These are phyloP conservation scores for Pyrrhoderma lamaoense DNA, from an alignment of 1,284 basidiomycete genomes.

Conservation along the genomic window DNA sequence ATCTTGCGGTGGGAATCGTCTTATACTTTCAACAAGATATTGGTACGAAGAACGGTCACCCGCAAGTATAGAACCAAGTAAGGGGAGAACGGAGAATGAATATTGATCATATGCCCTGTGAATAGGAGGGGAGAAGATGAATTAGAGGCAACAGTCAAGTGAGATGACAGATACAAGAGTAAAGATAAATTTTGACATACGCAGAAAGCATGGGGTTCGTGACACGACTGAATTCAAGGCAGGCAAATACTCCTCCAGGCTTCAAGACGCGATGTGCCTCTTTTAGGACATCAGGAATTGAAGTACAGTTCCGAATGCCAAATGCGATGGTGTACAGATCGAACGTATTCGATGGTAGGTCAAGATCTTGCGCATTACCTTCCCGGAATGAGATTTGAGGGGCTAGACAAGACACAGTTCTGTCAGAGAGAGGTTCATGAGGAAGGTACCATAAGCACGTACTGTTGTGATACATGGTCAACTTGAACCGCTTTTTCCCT, in stretches of 20 bases:
- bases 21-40: conserved; percentile 97
- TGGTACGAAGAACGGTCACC: conserved; percentile 95
- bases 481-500: conserved; percentile 85
- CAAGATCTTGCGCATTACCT: conserved; percentile 86
- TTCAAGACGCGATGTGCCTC: conserved; percentile 95
- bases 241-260: conserved; percentile 93
- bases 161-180: neutral
- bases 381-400: conserved; percentile 92
- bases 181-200: conserved; percentile 43
- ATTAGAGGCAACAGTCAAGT: conserved; percentile 12
- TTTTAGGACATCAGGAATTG: conserved; percentile 78
- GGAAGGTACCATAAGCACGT: conserved; percentile 29
- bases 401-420: conserved; percentile 43
- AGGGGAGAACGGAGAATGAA: conserved; percentile 93
- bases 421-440: conserved; percentile 5
- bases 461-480: conserved; percentile 97
- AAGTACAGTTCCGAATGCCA: conserved; percentile 97
- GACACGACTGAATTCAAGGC: conserved; percentile 95
- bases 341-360: conserved; percentile 75
- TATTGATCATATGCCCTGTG: conserved; percentile 92
- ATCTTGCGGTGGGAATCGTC: conserved; percentile 85
- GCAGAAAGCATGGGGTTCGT: conserved; percentile 80
- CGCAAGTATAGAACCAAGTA: conserved; percentile 92
- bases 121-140: neutral
- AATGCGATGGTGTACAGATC: conserved; percentile 99